Evolutionary conservation across 1,284 basidiomycete species (phyloP), one percentile per base, ranked within the genome.

Genomic region (Entoloma clypeatum): DNA sequence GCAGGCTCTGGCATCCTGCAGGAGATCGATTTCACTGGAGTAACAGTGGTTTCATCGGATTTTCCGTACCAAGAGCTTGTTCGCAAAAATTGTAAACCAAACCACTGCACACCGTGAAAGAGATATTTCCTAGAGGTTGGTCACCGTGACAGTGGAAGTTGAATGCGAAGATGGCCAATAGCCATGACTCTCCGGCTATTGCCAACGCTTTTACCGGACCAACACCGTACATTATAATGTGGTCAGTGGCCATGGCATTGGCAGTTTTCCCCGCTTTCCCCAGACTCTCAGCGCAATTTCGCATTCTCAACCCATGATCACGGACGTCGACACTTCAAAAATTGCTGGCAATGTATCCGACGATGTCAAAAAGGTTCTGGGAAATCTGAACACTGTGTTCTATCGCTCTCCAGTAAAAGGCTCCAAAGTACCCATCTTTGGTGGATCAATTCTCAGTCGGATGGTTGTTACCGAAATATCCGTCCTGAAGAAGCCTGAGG

Each of bases 341-440:
- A 61, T 76, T 27, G 34, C 61, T 16, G 76, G 75, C 18, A 77
- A 74, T 46, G 73, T 67, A 7, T 43, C 69, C 5, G 42, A 55
- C 17, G 50, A 68, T 7, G 49, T 66, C 43, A 79, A 76, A 54
- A 55, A 51, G 14, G 9, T 56, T 7, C 26, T 68, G 18, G 49
- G 52, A 5, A 47, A 58, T 35, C 47, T 58, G 9, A 43, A 45
- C 19, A 42, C 48, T 29, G 49, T 63, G 23, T 57, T 59, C 37
- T 41, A 42, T 8, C 32, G 9, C 3, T 11, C 13, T 11, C 39
- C 36, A 3, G 23, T 45, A 1, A 31, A 36, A 2, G 47, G 49
- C 25, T 23, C 41, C 19, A 45, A 41, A 10, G 51, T 47, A 11
- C 55, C 54, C 19, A 49, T 51, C 18, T 69, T 71, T 51, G 65